Evolutionary conservation across 2,329 filamentous ascomycete species (phyloP), one percentile per base, ranked within the genome.

Genomic region (Ilyonectria sp.): DNA sequence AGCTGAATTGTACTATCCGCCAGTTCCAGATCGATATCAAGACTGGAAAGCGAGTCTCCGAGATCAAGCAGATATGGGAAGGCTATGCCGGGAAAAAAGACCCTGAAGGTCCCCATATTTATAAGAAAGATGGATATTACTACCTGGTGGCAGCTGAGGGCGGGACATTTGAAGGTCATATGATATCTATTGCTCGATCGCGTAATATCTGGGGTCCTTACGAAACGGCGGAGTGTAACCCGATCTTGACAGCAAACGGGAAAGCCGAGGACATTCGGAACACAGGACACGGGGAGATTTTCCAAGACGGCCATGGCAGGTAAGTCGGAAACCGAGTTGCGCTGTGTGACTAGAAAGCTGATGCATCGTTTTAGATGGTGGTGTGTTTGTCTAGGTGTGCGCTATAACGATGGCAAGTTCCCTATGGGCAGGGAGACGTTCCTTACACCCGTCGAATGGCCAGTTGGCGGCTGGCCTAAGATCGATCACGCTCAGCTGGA

Each of bases 111-210:
- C 83, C 84, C 2, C 84, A 86, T 57, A 77, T 86, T 13, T 83
- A 82, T 69, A 82, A 81, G 68, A 81, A 80, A 23, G 29, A 79
- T 71, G 79, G 76, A 1, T 85, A 79, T 52, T 86, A 84, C 67
- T 87, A 86, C 64, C 79, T 87, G 15, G 78, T 86, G 56, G 83
- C 83, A 1, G 84, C 85, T 0, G 84, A 87, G 68, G 86, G 85
- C 0, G 86, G 85, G 1, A 87, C 85, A 1, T 78, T 76, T 43
- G 75, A 72, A 0, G 72, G 79, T 19, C 84, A 86, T 58, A 78
- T 78, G 50, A 76, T 83, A 33, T 83, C 80, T 2, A 83, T 86
- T 37, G 83, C 84, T 0, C 79, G 84, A 4, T 79, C 83, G 0
- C 72, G 69, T 6, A 68, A 75, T 43, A 71, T 86, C 4, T 78